phyloP scores from a whole-genome alignment of 768 basidiomycete genomes.

The Pulveroboletus frians region DNA sequence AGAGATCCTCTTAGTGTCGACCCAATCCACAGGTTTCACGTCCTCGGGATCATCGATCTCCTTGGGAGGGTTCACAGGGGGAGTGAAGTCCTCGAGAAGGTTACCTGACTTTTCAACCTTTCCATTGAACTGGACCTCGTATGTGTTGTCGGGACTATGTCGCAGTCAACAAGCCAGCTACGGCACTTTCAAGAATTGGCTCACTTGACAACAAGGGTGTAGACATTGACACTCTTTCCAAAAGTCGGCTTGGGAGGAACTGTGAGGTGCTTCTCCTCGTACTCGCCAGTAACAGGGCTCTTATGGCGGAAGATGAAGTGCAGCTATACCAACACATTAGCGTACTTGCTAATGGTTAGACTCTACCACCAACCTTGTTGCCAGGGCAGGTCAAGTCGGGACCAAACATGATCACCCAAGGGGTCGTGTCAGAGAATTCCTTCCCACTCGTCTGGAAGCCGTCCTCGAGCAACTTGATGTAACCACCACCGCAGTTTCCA shows the following conservation, averaged over 20 bases:
- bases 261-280: constrained; percentile 95
- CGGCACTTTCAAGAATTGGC: constrained; percentile 27
- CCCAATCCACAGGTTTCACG: constrained; percentile 89
- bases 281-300: constrained; percentile 87
- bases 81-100: constrained; percentile 90
- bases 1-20: constrained; percentile 79
- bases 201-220: constrained; percentile 89
- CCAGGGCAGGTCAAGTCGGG: constrained; percentile 93
- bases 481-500: constrained; percentile 98
- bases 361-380: constrained; percentile 59
- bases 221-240: constrained; percentile 87
- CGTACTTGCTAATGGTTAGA: not conserved
- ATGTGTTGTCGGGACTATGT: constrained; percentile 86
- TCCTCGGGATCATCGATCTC: constrained; percentile 95
- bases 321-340: constrained; percentile 44
- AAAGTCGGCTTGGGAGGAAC: constrained; percentile 78
- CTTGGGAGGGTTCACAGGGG: constrained; percentile 84
- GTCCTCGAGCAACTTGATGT: constrained; percentile 91
- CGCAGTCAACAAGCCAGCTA: constrained; percentile 2
- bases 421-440: constrained; percentile 91
- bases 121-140: constrained; percentile 86
- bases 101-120: constrained; percentile 72
- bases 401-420: constrained; percentile 97
- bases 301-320: constrained; percentile 99
- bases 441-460: constrained; percentile 92